Evolutionary conservation across 179 eudicot species (phyloP).

Genomic region (Beta macrorhiza): DNA sequence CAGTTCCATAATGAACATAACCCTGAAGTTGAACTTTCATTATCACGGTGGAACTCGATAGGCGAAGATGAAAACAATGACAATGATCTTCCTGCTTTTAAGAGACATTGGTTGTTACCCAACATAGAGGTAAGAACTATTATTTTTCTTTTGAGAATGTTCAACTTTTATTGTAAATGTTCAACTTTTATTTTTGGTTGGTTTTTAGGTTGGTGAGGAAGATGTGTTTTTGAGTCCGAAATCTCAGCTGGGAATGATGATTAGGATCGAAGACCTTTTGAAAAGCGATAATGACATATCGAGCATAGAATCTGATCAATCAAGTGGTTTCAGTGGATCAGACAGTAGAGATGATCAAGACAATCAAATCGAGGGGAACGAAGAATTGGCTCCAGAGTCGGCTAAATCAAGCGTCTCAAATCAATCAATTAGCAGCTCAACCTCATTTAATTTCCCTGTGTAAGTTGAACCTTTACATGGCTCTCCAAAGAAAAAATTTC

Average conservation of each 20-base stretch:
- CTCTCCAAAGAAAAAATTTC: not conserved
- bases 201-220: constrained; percentile 23
- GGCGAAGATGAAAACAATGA: constrained; percentile 20
- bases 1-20: constrained; percentile 21
- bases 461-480: constrained; percentile 28
- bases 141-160: not conserved
- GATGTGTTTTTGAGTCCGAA: constrained; percentile 31
- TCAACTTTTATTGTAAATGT: not conserved
- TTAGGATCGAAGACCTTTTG: constrained; percentile 29
- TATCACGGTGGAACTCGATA: constrained; percentile 13
- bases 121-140: constrained; percentile 22
- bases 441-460: constrained; percentile 75
- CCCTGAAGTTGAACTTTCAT: constrained; percentile 17
- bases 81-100: constrained; percentile 17
- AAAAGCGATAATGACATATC: constrained; percentile 20
- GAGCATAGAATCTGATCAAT: constrained; percentile 34
- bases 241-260: constrained; percentile 27
- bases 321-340: constrained; percentile 26
- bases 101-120: constrained; percentile 23
- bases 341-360: constrained; percentile 18
- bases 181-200: too few relatives aligned
- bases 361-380: constrained; percentile 23
- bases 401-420: constrained; percentile 42
- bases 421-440: constrained; percentile 43
- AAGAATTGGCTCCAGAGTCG: constrained; percentile 28